These are phyloP conservation scores for Symbiodinium pilosum DNA, from an alignment of 73 alveolate species.

Conservation along the genomic window DNA sequence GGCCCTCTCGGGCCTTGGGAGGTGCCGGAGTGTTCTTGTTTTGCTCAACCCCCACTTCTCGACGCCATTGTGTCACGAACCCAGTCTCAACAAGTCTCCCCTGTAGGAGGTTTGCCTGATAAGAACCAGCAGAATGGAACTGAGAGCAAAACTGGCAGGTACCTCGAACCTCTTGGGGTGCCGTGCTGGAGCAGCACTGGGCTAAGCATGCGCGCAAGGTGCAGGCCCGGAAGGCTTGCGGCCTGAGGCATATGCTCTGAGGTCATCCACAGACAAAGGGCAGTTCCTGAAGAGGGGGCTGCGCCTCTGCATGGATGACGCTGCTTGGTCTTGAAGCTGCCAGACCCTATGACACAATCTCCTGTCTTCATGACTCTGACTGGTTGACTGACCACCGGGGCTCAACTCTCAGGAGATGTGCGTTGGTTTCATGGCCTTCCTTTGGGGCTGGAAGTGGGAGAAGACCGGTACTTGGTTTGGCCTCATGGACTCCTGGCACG, in stretches of 20 bases:
- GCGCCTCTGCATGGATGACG: conserved; percentile 35
- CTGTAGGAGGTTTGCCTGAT: no score
- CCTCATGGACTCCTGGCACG: conserved; percentile 42
- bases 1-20: no score
- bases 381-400: neutral
- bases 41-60: no score
- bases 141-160: no score
- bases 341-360: neutral
- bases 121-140: no score
- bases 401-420: conserved; percentile 7
- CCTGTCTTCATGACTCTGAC: no score
- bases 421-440: conserved; percentile 49
- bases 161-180: no score
- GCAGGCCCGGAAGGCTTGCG: no score
- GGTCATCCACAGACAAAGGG: conserved; percentile 61
- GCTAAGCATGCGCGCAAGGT: no score
- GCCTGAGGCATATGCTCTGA: neutral
- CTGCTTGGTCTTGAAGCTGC: neutral
- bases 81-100: no score
- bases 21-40: neutral
- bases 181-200: no score
- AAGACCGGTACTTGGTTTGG: conserved; percentile 91
- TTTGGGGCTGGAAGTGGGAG: conserved; percentile 92
- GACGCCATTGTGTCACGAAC: no score
- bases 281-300: conserved; percentile 29